These are phyloP conservation scores for Senna tora DNA, from an alignment of 306 rosid species.

Conservation along the genomic window DNA sequence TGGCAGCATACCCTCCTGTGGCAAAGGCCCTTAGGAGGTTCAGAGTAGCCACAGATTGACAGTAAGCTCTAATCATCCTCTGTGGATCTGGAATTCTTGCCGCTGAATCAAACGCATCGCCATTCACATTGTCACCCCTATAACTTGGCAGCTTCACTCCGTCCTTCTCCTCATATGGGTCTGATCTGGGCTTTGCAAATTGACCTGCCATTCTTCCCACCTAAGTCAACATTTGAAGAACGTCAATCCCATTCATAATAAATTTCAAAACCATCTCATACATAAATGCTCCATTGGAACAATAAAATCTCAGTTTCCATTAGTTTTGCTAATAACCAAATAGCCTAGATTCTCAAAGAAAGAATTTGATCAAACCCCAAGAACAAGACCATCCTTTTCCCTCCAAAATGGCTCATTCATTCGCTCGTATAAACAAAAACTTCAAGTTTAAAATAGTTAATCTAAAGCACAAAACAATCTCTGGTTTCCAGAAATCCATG, in stretches of 20 bases:
- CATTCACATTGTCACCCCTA: constrained; percentile 58
- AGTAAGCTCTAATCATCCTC: constrained; percentile 57
- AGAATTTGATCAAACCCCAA: constrained; percentile 17
- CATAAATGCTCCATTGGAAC: background rate
- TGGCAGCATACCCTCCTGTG: constrained; percentile 61
- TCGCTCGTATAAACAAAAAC: background rate
- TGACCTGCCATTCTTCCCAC: constrained; percentile 60
- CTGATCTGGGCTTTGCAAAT: constrained; percentile 58
- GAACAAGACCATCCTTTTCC: background rate
- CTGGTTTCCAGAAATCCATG: no score
- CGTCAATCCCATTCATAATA: constrained; percentile 26
- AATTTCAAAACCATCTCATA: background rate
- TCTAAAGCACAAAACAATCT: background rate
- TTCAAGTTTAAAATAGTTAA: constrained; percentile 6
- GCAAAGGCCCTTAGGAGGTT: constrained; percentile 56
- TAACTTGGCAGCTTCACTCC: constrained; percentile 60
- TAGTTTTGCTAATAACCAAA: constrained; percentile 11
- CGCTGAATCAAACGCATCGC: constrained; percentile 47
- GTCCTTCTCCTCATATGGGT: constrained; percentile 49
- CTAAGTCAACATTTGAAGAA: constrained; percentile 34
- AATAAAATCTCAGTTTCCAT: background rate
- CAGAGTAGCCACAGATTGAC: constrained; percentile 57
- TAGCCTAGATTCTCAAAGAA: constrained; percentile 1
- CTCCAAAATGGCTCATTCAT: background rate
- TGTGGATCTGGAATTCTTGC: constrained; percentile 56